phyloP scores from a whole-genome alignment of 768 basidiomycete species.

The Butyriboletus loyo region DNA sequence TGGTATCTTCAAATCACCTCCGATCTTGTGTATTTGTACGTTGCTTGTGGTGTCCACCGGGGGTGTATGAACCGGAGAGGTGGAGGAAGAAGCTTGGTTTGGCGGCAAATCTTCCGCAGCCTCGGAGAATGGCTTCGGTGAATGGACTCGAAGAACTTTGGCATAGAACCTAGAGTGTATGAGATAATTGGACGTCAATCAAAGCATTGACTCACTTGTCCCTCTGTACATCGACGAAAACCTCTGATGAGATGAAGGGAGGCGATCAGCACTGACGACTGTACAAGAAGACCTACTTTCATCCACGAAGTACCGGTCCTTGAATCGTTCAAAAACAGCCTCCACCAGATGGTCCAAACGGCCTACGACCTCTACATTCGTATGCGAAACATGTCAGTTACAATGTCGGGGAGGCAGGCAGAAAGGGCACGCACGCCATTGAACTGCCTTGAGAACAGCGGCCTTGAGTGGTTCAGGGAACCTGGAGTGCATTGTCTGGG shows the following conservation, averaged over 20 bases:
- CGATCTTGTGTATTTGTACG: constrained; percentile 61
- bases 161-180: constrained; percentile 66
- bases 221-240: constrained; percentile 83
- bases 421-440: constrained; percentile 81
- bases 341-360: constrained; percentile 94
- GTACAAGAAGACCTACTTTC: constrained; percentile 64
- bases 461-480: constrained; percentile 93
- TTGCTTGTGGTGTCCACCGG: constrained; percentile 48
- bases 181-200: constrained; percentile 12
- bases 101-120: constrained; percentile 32
- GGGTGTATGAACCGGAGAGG: constrained; percentile 43
- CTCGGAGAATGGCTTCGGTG: constrained; percentile 53
- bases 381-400: constrained; percentile 11
- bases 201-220: constrained; percentile 61
- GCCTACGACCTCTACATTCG: constrained; percentile 84
- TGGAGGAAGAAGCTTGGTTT: constrained; percentile 37
- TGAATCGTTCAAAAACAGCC: constrained; percentile 92
- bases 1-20: constrained; percentile 74
- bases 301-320: constrained; percentile 88
- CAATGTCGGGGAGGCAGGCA: constrained; percentile 11
- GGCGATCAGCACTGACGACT: constrained; percentile 14
- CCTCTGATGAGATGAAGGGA: constrained; percentile 46
- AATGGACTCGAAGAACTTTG: constrained; percentile 73
- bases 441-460: constrained; percentile 86
- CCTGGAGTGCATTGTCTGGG: constrained; percentile 81